Evolutionary conservation across 2,329 filamentous ascomycete genomes (phyloP).

Genomic region (Stenocarpella maydis): DNA sequence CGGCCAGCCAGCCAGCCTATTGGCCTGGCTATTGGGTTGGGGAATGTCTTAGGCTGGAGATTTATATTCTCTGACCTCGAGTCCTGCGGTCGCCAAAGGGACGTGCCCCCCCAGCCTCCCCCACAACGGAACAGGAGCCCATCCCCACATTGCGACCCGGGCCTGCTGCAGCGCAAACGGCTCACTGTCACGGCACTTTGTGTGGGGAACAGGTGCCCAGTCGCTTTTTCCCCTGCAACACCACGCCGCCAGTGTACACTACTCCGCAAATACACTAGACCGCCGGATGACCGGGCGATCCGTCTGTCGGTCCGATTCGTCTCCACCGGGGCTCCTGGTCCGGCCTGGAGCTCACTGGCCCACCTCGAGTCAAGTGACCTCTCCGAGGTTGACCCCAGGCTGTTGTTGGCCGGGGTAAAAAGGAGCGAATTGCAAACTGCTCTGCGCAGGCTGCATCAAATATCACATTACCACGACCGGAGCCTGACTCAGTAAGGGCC

Average conservation of each 20-base stretch:
- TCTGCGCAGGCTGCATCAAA: no score
- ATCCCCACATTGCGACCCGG: constrained; percentile 12
- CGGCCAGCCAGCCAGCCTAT: no score
- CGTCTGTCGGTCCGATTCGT: constrained; percentile 23
- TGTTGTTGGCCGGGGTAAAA: no score
- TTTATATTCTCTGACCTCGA: no score
- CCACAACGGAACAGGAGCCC: neutral
- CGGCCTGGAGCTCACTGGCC: neutral
- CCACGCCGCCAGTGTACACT: no score
- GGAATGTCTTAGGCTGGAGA: no score
- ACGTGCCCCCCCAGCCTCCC: no score
- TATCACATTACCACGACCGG: no score
- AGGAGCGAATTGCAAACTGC: no score
- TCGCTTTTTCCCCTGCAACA: neutral
- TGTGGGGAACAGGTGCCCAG: neutral
- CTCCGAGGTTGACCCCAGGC: neutral
- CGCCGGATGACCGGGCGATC: neutral
- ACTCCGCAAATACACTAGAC: constrained; percentile 2
- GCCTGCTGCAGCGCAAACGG: neutral
- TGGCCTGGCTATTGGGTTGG: no score
- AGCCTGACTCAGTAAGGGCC: no score
- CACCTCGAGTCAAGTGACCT: constrained; percentile 5
- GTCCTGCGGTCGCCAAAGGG: no score
- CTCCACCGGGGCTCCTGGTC: neutral
- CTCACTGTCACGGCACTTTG: constrained; percentile 8